Evolutionary conservation across 352 stramenopile genomes (phyloP).

Genomic region (Saprolegnia parasitica): DNA sequence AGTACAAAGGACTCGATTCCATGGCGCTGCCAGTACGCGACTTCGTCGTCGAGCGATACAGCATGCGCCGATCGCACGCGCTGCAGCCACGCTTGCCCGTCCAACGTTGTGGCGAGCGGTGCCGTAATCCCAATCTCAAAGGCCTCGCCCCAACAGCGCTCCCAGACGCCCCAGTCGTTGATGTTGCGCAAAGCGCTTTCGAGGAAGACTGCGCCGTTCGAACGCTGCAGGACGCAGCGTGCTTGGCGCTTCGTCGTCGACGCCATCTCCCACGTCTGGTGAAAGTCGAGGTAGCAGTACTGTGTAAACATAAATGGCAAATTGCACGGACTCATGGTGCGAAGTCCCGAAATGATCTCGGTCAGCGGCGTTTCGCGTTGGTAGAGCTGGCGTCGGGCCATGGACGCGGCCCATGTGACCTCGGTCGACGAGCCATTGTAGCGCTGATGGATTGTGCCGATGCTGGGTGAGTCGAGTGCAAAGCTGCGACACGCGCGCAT

Average conservation of each 20-base stretch:
- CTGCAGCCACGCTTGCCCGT: slow-evolving; percentile 6
- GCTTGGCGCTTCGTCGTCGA: slow-evolving; percentile 11
- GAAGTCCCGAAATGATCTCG: slow-evolving; percentile 2
- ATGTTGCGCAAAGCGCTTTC: slow-evolving; percentile 22
- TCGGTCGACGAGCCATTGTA: neutral
- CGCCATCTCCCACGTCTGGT: slow-evolving; percentile 26
- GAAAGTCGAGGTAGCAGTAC: slow-evolving; percentile 29
- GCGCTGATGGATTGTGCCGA: neutral
- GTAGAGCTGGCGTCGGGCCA: neutral
- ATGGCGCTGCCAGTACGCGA: neutral
- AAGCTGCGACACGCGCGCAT: neutral
- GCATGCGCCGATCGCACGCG: neutral
- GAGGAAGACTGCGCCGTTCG: slow-evolving; percentile 26
- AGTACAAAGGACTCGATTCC: neutral
- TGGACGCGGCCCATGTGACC: neutral
- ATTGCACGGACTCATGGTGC: slow-evolving; percentile 16
- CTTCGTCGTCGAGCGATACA: slow-evolving; percentile 13
- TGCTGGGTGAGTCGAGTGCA: too few relatives aligned
- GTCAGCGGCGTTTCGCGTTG: neutral
- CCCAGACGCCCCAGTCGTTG: neutral
- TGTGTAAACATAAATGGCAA: slow-evolving; percentile 20
- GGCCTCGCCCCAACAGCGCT: slow-evolving; percentile 15
- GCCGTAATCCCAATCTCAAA: slow-evolving; percentile 12
- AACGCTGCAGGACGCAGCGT: slow-evolving; percentile 6
- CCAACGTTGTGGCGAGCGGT: neutral